Evolutionary conservation across 768 basidiomycete species (phyloP).

Genomic region (Pholiota conissans): DNA sequence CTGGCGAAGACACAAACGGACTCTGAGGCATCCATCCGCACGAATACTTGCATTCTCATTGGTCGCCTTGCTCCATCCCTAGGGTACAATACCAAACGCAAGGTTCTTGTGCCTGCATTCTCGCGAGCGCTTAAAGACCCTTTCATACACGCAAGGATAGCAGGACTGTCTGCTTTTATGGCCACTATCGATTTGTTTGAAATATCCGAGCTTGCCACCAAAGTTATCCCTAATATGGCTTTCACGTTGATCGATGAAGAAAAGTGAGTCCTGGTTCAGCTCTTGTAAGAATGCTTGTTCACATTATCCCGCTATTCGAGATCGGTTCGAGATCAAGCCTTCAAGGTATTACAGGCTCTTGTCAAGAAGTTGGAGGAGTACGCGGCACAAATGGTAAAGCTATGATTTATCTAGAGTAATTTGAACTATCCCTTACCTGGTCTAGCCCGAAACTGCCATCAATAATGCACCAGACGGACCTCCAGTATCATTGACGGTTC

Average conservation of each 20-base stretch:
- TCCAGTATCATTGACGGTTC: conserved; percentile 30
- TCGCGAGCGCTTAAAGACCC: conserved; percentile 84
- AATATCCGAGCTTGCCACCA: conserved; percentile 82
- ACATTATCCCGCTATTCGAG: conserved; percentile 39
- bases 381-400: conserved; percentile 77
- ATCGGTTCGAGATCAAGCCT: conserved; percentile 92
- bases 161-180: conserved; percentile 94
- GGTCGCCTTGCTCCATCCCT: conserved; percentile 86
- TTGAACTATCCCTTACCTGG: background rate
- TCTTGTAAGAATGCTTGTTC: background rate
- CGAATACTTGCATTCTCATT: conserved; percentile 95
- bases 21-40: conserved; percentile 91
- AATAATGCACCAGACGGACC: conserved; percentile 29
- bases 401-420: background rate
- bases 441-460: conserved; percentile 39
- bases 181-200: conserved; percentile 91
- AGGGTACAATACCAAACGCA: conserved; percentile 87
- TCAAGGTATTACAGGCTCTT: conserved; percentile 89
- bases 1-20: conserved; percentile 94
- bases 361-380: conserved; percentile 80
- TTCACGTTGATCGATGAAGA: conserved; percentile 87
- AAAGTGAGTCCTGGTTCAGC: conserved; percentile 55
- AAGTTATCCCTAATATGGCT: conserved; percentile 85
- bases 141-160: conserved; percentile 92
- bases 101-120: conserved; percentile 97